These are phyloP conservation scores for Cadophora gregata DNA, from an alignment of 2,329 filamentous ascomycete genomes.

Conservation along the genomic window DNA sequence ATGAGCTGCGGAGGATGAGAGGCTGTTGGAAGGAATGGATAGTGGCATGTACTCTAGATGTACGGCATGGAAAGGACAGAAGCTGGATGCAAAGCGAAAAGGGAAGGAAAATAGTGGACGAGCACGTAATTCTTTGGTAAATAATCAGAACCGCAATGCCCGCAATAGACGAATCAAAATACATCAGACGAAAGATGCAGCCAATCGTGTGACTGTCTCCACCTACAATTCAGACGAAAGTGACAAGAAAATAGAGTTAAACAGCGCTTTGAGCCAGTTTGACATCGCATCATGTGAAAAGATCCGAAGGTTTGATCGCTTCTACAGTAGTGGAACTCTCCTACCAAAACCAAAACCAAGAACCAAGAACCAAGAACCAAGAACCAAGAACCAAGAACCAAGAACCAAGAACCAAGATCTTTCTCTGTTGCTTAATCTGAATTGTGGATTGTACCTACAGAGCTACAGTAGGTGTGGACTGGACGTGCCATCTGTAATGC, in stretches of 20 bases:
- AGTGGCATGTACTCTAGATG: background rate
- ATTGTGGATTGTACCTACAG: background rate
- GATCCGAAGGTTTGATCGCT: background rate
- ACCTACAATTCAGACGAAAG: background rate
- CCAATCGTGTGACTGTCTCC: background rate
- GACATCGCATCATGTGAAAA: background rate
- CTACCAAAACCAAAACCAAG: background rate
- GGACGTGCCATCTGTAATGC: background rate
- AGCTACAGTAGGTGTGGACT: too few species aligned
- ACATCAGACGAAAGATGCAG: background rate
- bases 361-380: too few species aligned
- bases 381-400: too few species aligned
- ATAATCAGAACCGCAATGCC: background rate
- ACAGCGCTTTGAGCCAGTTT: background rate
- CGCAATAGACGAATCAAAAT: background rate
- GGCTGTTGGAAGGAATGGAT: background rate
- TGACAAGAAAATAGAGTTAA: background rate
- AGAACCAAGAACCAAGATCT: too few species aligned
- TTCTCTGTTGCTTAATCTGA: background rate
- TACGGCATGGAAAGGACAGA: background rate
- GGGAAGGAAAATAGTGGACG: background rate
- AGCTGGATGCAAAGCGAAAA: background rate
- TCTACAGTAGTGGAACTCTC: background rate
- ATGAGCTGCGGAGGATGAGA: background rate
- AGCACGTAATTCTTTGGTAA: background rate